phyloP scores from a whole-genome alignment of 2,329 filamentous ascomycete genomes.

The Penicillium italicum region DNA sequence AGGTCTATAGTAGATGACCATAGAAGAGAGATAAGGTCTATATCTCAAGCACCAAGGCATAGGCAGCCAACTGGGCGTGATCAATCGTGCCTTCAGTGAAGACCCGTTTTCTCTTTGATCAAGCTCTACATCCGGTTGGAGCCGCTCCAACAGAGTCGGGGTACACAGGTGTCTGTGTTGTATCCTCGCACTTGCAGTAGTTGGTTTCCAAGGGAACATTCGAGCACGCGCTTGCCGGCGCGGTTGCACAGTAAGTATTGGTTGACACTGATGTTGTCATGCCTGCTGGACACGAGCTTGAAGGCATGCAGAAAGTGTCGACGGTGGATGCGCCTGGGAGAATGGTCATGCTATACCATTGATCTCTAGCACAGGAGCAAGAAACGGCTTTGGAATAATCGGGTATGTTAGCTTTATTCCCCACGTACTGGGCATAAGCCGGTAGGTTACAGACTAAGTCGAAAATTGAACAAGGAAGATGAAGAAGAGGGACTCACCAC shows the following conservation, averaged over 20 bases:
- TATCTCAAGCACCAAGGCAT: too few species aligned
- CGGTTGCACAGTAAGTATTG: constrained; percentile 21
- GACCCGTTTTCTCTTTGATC: not conserved
- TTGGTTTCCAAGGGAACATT: constrained; percentile 11
- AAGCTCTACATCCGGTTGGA: constrained; percentile 20
- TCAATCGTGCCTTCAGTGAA: too few species aligned
- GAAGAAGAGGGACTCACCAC: constrained; percentile 10
- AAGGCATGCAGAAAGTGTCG: constrained; percentile 27
- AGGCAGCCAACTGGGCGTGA: not conserved
- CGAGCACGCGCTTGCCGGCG: constrained; percentile 10
- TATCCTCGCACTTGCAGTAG: constrained; percentile 18
- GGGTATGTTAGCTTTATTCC: not conserved
- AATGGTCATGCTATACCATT: constrained; percentile 24
- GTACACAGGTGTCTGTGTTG: constrained; percentile 21
- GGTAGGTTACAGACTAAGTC: not conserved
- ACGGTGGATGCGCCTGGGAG: constrained; percentile 4
- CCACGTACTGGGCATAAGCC: not conserved
- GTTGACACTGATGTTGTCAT: constrained; percentile 23
- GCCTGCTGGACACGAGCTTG: constrained; percentile 21
- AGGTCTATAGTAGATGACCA: not conserved
- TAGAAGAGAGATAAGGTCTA: not conserved
- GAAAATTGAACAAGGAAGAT: not conserved
- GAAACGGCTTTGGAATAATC: constrained; percentile 12
- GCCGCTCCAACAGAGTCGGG: constrained; percentile 12
- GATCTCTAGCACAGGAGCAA: constrained; percentile 21